Percentiles rank a stretch among this genome's conserved stretches.
Conservation (phyloP, 2,329 filamentous ascomycete species). For the Epichloe hybrida region DNA sequence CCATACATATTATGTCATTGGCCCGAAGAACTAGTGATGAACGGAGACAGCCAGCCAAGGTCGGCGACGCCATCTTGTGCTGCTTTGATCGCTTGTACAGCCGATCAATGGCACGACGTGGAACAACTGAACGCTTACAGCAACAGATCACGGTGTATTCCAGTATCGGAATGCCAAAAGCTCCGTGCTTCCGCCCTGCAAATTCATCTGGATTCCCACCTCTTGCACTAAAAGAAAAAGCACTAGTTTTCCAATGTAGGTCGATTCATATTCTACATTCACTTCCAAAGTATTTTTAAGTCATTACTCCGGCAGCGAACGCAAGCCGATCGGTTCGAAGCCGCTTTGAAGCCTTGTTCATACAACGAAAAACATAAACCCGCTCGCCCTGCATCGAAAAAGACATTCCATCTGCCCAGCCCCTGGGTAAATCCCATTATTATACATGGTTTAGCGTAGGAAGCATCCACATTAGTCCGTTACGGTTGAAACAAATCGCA, state of each 20-base stretch:
- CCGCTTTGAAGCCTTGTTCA: conserved; percentile 4
- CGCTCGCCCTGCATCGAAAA: conserved; percentile 8
- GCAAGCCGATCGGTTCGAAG: too few species aligned
- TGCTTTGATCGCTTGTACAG: conserved; percentile 12
- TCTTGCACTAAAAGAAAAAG: too few species aligned
- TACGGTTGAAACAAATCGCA: neutral
- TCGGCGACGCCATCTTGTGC: conserved; percentile 13
- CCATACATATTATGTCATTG: conserved; percentile 24
- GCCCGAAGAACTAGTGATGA: conserved; percentile 10
- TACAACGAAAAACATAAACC: conserved; percentile 8
- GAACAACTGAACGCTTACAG: conserved; percentile 23
- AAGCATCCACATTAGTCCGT: neutral
- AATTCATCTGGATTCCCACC: too few species aligned
- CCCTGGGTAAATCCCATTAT: neutral
- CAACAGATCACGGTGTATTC: conserved; percentile 12
- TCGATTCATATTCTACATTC: too few species aligned
- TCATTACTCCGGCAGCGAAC: too few species aligned
- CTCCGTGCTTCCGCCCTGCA: too few species aligned
- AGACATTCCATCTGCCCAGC: neutral
- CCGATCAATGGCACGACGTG: conserved; percentile 14
- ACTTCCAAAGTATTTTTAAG: too few species aligned
- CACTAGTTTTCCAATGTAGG: too few species aligned
- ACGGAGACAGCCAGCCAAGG: conserved; percentile 18
- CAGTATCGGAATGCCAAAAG: too few species aligned
- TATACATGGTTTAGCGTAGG: conserved; percentile 2